Conservation (phyloP, 2,329 filamentous ascomycete genomes). For the Cercospora sp. region DNA sequence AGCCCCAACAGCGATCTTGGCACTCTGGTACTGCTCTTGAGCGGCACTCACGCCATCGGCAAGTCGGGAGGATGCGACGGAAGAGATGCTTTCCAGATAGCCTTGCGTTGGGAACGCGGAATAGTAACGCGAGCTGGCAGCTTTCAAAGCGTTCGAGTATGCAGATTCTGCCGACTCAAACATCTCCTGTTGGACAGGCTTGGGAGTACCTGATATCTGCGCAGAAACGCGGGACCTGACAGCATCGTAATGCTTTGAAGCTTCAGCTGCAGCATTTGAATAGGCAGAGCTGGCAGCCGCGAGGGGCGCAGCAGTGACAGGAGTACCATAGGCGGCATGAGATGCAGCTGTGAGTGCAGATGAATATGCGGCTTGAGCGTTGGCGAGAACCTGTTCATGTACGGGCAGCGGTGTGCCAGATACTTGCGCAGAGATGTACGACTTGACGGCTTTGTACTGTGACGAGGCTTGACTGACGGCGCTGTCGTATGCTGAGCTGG, state of each 20-base stretch:
- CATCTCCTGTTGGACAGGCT: constrained; percentile 68
- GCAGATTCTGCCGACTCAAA: constrained; percentile 66
- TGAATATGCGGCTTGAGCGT: constrained; percentile 68
- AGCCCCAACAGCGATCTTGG: constrained; percentile 65
- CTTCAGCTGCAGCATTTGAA: constrained; percentile 62
- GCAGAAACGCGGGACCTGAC: constrained; percentile 67
- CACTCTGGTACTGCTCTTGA: constrained; percentile 68
- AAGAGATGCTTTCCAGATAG: constrained; percentile 48
- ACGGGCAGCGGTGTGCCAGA: constrained; percentile 68
- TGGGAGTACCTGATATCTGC: constrained; percentile 66
- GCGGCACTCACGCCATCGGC: constrained; percentile 70
- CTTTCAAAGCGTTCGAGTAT: constrained; percentile 65
- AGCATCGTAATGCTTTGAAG: constrained; percentile 65
- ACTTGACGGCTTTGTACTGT: constrained; percentile 67
- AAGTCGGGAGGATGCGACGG: constrained; percentile 69
- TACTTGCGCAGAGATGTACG: constrained; percentile 65
- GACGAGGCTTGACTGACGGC: constrained; percentile 67
- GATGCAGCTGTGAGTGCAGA: constrained; percentile 63
- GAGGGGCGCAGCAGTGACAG: constrained; percentile 69
- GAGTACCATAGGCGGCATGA: constrained; percentile 60
- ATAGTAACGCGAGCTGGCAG: constrained; percentile 61
- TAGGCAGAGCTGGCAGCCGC: constrained; percentile 59
- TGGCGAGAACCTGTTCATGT: constrained; percentile 68
- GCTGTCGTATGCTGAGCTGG: constrained; percentile 60
- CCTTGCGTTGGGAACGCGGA: constrained; percentile 46